phyloP scores from a whole-genome alignment of 495 filamentous ascomycete genomes.

The Penicillium pulvis region DNA sequence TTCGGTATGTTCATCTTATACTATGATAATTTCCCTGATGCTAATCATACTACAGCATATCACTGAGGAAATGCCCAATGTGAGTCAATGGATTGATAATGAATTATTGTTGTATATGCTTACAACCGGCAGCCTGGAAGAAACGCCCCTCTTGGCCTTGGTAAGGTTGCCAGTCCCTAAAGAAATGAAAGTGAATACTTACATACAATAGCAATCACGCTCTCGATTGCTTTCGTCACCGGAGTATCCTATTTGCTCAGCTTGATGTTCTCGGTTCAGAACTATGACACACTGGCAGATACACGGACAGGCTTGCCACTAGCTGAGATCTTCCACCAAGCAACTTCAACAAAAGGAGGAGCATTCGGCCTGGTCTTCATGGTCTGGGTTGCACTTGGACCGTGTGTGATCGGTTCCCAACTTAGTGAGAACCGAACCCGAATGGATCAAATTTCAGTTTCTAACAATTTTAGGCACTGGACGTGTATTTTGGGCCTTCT shows the following conservation, averaged over 20 bases:
- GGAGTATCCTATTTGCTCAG: constrained; percentile 46
- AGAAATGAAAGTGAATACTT: constrained; percentile 2
- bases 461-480: constrained; percentile 56
- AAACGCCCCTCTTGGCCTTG: constrained; percentile 37
- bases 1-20: constrained; percentile 37
- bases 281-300: constrained; percentile 37
- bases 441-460: background rate
- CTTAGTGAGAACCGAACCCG: constrained; percentile 35
- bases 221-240: constrained; percentile 49
- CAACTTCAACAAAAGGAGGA: constrained; percentile 65
- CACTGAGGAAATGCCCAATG: constrained; percentile 73
- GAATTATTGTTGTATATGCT: constrained; percentile 16
- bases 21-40: background rate
- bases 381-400: constrained; percentile 53
- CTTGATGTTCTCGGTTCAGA: constrained; percentile 49
- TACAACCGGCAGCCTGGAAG: constrained; percentile 26
- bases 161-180: constrained; percentile 15
- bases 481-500: constrained; percentile 70
- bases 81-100: constrained; percentile 31
- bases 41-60: constrained; percentile 56
- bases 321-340: constrained; percentile 71
- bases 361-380: constrained; percentile 58
- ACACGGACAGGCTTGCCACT: constrained; percentile 63
- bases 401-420: constrained; percentile 52
- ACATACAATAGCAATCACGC: constrained; percentile 36